These are phyloP conservation scores for Golubevia sp. DNA, from an alignment of 1,284 basidiomycete species.

Conservation along the genomic window DNA sequence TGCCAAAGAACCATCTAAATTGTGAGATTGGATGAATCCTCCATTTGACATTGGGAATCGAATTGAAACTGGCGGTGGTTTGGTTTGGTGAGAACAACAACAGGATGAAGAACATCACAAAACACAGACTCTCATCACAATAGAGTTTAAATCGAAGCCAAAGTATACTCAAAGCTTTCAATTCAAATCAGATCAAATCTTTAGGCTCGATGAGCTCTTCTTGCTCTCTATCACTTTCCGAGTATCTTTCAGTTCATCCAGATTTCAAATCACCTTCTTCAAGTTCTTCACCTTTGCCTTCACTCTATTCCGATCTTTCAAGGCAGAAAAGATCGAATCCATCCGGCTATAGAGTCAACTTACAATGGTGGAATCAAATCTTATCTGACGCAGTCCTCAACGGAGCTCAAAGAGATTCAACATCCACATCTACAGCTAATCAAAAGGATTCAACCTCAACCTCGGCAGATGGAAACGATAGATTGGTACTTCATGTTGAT, in stretches of 20 bases:
- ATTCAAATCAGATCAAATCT: too few relatives aligned
- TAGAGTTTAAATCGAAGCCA: too few relatives aligned
- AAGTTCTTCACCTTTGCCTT: conserved; percentile 66
- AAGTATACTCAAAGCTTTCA: too few relatives aligned
- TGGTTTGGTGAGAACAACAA: too few relatives aligned
- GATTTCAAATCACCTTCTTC: conserved; percentile 19
- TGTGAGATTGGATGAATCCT: too few relatives aligned
- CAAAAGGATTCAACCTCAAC: conserved; percentile 4
- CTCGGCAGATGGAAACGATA: conserved; percentile 54
- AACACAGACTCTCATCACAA: too few relatives aligned
- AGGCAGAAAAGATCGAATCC: conserved; percentile 82
- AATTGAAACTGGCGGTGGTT: too few relatives aligned
- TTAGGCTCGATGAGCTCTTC: too few relatives aligned
- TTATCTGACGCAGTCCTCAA: conserved; percentile 69
- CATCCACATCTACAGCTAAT: neutral
- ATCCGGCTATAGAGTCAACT: conserved; percentile 76
- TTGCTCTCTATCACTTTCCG: neutral
- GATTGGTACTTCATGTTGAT: conserved; percentile 72
- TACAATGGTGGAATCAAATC: conserved; percentile 83
- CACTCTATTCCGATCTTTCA: conserved; percentile 85
- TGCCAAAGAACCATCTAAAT: too few relatives aligned
- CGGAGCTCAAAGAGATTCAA: too few relatives aligned
- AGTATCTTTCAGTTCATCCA: conserved; percentile 20
- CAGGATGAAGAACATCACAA: too few relatives aligned
- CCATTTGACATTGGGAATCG: too few relatives aligned